These are phyloP conservation scores for Russula vinacea DNA, from an alignment of 768 basidiomycete species.

Conservation along the genomic window DNA sequence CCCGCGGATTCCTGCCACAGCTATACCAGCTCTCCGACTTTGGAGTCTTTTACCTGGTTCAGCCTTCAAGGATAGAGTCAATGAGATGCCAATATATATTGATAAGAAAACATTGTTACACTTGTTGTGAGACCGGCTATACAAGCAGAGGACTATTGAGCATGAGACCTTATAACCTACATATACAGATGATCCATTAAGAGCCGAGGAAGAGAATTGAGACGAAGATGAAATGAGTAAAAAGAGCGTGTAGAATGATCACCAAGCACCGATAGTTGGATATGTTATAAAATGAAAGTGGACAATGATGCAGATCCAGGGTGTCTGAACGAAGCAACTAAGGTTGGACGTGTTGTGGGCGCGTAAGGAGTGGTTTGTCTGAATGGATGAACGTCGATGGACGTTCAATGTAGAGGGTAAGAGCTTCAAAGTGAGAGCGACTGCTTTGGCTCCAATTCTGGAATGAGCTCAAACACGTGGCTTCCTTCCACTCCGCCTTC, in stretches of 20 bases:
- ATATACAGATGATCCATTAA: constrained; percentile 7
- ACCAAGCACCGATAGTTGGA: constrained; percentile 12
- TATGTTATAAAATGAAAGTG: constrained; percentile 14
- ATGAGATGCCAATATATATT: background rate
- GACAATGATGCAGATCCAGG: constrained; percentile 8
- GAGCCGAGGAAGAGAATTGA: background rate
- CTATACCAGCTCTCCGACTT: background rate
- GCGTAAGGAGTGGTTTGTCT: background rate
- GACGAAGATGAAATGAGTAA: background rate
- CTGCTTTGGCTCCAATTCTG: constrained; percentile 9
- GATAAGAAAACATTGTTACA: constrained; percentile 1
- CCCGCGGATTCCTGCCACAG: background rate
- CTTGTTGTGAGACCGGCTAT: background rate
- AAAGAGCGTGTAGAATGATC: constrained; percentile 9
- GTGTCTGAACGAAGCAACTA: background rate
- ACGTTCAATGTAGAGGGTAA: background rate
- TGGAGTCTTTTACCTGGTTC: background rate
- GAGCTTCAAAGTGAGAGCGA: background rate
- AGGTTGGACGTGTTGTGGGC: too few species aligned
- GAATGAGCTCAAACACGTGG: constrained; percentile 21
- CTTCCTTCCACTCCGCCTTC: constrained; percentile 17
- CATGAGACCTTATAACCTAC: constrained; percentile 14
- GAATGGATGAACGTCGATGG: background rate
- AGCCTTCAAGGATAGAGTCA: background rate
- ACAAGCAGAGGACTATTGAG: constrained; percentile 1